These are phyloP conservation scores for Suhomyces sp. DNA, from an alignment of 805 yeast species.

Conservation along the genomic window DNA sequence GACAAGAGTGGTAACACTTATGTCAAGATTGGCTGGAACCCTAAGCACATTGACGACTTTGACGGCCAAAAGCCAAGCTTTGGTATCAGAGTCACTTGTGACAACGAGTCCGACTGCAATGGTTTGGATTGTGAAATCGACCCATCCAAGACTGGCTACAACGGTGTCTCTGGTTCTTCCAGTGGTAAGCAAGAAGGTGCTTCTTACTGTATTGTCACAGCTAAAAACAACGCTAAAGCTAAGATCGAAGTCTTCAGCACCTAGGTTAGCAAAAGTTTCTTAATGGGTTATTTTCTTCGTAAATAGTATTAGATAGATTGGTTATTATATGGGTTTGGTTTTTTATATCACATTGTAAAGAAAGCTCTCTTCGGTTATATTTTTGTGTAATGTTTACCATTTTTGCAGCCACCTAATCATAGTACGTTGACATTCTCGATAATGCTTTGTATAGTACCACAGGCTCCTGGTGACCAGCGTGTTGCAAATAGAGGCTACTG, in stretches of 20 bases:
- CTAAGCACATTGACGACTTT: slow-evolving; percentile 70
- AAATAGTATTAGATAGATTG: background rate
- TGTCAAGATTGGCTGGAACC: slow-evolving; percentile 90
- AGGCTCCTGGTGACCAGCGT: too few species aligned
- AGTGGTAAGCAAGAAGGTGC: slow-evolving; percentile 55
- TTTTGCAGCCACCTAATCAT: background rate
- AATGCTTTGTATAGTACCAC: too few species aligned
- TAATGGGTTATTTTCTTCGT: background rate
- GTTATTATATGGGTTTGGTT: slow-evolving; percentile 3
- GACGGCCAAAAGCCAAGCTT: slow-evolving; percentile 54
- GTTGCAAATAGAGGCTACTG: too few species aligned
- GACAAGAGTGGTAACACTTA: slow-evolving; percentile 67
- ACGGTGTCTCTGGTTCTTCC: slow-evolving; percentile 46
- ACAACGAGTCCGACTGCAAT: slow-evolving; percentile 60
- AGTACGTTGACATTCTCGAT: too few species aligned
- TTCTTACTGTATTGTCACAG: slow-evolving; percentile 82
- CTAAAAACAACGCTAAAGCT: slow-evolving; percentile 58
- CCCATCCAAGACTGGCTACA: slow-evolving; percentile 60
- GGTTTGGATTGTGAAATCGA: slow-evolving; percentile 84
- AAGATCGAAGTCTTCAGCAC: slow-evolving; percentile 63
- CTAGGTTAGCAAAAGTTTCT: background rate
- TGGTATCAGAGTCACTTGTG: slow-evolving; percentile 75
- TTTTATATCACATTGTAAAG: background rate
- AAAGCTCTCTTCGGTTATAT: background rate
- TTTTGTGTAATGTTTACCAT: background rate